phyloP scores from a whole-genome alignment of 1,284 basidiomycete genomes.

The Boletellus deceptivus region DNA sequence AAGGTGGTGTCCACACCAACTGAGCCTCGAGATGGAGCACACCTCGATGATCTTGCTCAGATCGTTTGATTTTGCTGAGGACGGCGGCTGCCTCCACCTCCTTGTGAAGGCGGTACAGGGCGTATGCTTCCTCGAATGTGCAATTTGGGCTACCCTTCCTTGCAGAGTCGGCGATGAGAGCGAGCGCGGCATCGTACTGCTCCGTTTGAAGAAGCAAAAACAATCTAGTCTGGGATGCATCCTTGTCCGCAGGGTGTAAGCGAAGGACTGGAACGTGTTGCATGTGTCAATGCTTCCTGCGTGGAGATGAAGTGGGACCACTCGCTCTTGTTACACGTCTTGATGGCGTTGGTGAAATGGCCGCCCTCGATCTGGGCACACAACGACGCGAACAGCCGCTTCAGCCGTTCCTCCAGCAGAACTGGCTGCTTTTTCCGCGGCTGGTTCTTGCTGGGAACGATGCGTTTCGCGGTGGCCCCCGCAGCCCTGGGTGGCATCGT shows the following conservation, averaged over 20 bases:
- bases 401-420: slow-evolving; percentile 58
- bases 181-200: slow-evolving; percentile 61
- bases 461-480: slow-evolving; percentile 7
- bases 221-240: slow-evolving; percentile 77
- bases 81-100: slow-evolving; percentile 63
- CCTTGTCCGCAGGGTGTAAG: slow-evolving; percentile 62
- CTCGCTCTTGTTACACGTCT: slow-evolving; percentile 87
- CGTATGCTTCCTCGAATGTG: slow-evolving; percentile 76
- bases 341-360: slow-evolving; percentile 76
- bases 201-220: slow-evolving; percentile 85
- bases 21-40: slow-evolving; percentile 81
- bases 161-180: slow-evolving; percentile 42
- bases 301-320: slow-evolving; percentile 29
- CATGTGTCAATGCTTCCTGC: slow-evolving; percentile 22
- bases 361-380: slow-evolving; percentile 83
- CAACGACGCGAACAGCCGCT: slow-evolving; percentile 73
- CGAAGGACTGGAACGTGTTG: slow-evolving; percentile 55
- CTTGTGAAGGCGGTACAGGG: slow-evolving; percentile 75
- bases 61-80: slow-evolving; percentile 49
- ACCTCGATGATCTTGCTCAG: slow-evolving; percentile 55
- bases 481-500: slow-evolving; percentile 24
- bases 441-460: slow-evolving; percentile 9
- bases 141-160: slow-evolving; percentile 26
- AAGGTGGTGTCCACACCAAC: slow-evolving; percentile 51
- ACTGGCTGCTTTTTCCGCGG: slow-evolving; percentile 58